Evolutionary conservation across 116 monocot genomes (phyloP).

Genomic region (Trichopus zeylanicus): DNA sequence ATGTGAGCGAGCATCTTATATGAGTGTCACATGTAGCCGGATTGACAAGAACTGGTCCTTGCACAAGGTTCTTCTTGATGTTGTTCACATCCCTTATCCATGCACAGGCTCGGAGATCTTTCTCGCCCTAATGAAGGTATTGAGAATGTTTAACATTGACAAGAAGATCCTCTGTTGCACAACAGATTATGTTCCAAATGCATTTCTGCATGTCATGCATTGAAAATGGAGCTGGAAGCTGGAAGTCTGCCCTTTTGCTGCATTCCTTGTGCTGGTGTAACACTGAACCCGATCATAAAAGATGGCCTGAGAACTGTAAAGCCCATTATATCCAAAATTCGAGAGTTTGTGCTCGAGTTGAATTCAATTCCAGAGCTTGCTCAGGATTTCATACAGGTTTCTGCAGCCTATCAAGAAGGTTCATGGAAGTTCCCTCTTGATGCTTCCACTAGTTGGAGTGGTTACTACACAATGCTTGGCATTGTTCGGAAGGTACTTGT

Average conservation of each 20-base stretch:
- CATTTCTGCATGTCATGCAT: constrained; percentile 50
- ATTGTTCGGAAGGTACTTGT: constrained; percentile 77
- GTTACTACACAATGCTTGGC: constrained; percentile 78
- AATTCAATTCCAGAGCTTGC: constrained; percentile 38
- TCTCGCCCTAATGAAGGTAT: constrained; percentile 33
- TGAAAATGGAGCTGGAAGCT: constrained; percentile 64
- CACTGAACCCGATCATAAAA: constrained; percentile 65
- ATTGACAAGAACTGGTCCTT: constrained; percentile 69
- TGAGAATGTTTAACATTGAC: constrained; percentile 50
- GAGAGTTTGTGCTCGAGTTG: constrained; percentile 64
- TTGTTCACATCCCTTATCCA: constrained; percentile 58
- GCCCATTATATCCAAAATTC: constrained; percentile 53
- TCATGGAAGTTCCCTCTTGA: constrained; percentile 83
- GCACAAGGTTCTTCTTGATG: constrained; percentile 72
- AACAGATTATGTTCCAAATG: constrained; percentile 44
- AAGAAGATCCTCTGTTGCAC: constrained; percentile 68
- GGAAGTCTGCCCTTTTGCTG: constrained; percentile 48
- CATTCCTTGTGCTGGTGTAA: constrained; percentile 70
- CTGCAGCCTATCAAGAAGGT: constrained; percentile 65
- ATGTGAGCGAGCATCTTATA: constrained; percentile 64
- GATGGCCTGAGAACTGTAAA: constrained; percentile 51
- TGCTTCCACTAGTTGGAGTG: constrained; percentile 66
- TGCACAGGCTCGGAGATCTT: constrained; percentile 51
- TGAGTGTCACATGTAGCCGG: constrained; percentile 72
- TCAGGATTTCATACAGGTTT: constrained; percentile 61